Percentiles rank a stretch among this genome's conserved stretches.
Evolutionary conservation across 345 rosid species (phyloP).

Genomic region (Capsella bursapastoris): DNA sequence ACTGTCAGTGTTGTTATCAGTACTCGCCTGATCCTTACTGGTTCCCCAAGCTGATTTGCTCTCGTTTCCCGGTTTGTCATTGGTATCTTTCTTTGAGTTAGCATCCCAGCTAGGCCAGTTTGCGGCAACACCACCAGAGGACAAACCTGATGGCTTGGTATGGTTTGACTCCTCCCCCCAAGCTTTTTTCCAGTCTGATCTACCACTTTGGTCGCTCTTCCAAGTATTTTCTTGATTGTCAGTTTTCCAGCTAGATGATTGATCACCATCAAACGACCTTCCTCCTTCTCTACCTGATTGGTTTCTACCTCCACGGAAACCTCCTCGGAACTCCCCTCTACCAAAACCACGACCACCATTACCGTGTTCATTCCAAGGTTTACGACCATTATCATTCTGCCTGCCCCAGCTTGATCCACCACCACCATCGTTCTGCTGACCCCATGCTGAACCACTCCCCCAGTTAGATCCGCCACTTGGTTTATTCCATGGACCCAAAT

Average conservation of each 20-base stretch:
- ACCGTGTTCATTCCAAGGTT: slow-evolving; percentile 33
- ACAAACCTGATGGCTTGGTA: slow-evolving; percentile 23
- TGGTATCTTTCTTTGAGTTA: slow-evolving; percentile 32
- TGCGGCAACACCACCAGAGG: slow-evolving; percentile 23
- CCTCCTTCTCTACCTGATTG: slow-evolving; percentile 41
- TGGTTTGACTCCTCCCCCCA: slow-evolving; percentile 41
- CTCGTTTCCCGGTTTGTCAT: slow-evolving; percentile 16
- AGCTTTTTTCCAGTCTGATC: slow-evolving; percentile 39
- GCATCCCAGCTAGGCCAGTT: slow-evolving; percentile 40
- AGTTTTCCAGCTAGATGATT: slow-evolving; percentile 45
- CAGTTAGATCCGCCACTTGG: slow-evolving; percentile 36
- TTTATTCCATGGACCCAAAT: slow-evolving; percentile 42
- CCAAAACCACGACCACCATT: slow-evolving; percentile 51
- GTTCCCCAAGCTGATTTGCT: slow-evolving; percentile 43
- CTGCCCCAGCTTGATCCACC: slow-evolving; percentile 38
- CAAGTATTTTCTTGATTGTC: slow-evolving; percentile 34
- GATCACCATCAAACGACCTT: slow-evolving; percentile 37
- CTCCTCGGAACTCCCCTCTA: slow-evolving; percentile 47
- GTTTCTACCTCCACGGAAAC: slow-evolving; percentile 46
- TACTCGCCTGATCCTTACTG: slow-evolving; percentile 11
- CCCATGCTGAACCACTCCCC: slow-evolving; percentile 31
- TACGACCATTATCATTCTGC: slow-evolving; percentile 32
- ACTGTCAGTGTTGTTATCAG: slow-evolving; percentile 32
- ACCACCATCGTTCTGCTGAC: neutral
- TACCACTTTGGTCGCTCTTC: slow-evolving; percentile 42